These are phyloP conservation scores for Styphnolobium japonicum DNA, from an alignment of 306 rosid genomes.

Conservation along the genomic window DNA sequence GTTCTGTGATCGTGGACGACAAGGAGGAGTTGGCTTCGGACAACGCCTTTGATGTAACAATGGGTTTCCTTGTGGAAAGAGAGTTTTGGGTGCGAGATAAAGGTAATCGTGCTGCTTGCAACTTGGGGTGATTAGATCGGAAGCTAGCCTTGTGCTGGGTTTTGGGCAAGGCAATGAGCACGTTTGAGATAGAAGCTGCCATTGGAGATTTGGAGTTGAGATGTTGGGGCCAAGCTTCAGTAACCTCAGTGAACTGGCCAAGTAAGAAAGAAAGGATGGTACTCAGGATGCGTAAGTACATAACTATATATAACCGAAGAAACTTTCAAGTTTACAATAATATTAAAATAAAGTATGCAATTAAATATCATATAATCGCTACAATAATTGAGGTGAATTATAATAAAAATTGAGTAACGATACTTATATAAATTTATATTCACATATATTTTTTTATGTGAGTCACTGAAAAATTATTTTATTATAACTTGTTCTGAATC, in stretches of 20 bases:
- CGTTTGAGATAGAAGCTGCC: constrained; percentile 40
- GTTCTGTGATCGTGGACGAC: constrained; percentile 31
- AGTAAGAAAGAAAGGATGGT: neutral
- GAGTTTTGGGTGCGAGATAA: neutral
- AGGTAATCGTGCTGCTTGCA: neutral
- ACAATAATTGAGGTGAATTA: too few species aligned
- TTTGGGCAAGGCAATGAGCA: constrained; percentile 23
- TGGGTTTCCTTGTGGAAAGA: neutral
- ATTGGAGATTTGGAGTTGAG: constrained; percentile 6
- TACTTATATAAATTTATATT: too few species aligned
- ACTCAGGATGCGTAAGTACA: too few species aligned
- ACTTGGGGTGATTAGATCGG: neutral
- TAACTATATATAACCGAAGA: too few species aligned
- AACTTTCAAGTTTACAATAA: too few species aligned
- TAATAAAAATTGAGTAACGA: too few species aligned
- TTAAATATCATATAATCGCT: too few species aligned
- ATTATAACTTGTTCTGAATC: too few species aligned
- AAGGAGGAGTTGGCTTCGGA: constrained; percentile 25
- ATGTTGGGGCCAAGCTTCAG: neutral
- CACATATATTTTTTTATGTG: too few species aligned
- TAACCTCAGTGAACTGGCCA: neutral
- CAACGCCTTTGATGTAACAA: neutral
- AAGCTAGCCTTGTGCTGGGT: neutral
- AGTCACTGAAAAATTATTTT: too few species aligned
- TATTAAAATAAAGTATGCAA: too few species aligned